These are phyloP conservation scores for Fusarium decemcellulare DNA, from an alignment of 2,329 filamentous ascomycete genomes.

Conservation along the genomic window DNA sequence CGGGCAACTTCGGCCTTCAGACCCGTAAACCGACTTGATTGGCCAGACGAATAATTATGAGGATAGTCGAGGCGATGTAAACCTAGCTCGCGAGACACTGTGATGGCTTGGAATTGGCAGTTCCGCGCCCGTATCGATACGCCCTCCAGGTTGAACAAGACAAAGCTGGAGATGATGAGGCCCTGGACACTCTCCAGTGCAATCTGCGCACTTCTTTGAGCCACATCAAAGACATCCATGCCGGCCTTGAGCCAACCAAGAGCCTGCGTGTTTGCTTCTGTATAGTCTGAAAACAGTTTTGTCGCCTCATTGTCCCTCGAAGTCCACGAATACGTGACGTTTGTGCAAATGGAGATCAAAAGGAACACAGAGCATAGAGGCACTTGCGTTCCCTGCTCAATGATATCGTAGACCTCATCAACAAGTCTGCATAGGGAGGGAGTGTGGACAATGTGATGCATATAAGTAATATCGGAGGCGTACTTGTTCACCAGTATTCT, in stretches of 20 bases:
- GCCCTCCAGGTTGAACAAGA: conserved; percentile 54
- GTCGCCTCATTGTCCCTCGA: conserved; percentile 43
- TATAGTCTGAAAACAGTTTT: conserved; percentile 44
- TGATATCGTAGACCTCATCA: conserved; percentile 49
- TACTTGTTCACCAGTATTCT: conserved; percentile 50
- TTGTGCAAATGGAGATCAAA: conserved; percentile 49
- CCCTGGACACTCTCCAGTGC: conserved; percentile 56
- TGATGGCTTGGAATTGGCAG: conserved; percentile 34
- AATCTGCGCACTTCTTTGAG: conserved; percentile 44
- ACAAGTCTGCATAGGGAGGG: conserved; percentile 47
- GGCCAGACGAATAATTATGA: conserved; percentile 28
- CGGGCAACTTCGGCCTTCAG: conserved; percentile 55
- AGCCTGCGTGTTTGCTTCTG: conserved; percentile 48
- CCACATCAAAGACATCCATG: conserved; percentile 54
- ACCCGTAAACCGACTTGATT: conserved; percentile 41
- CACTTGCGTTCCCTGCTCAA: conserved; percentile 42
- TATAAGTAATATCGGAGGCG: conserved; percentile 47
- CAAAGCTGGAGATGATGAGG: conserved; percentile 54
- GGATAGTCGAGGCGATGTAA: conserved; percentile 58
- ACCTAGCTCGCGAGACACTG: conserved; percentile 46
- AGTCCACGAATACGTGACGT: conserved; percentile 52
- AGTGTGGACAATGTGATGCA: conserved; percentile 51
- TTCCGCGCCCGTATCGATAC: conserved; percentile 33
- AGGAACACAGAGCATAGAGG: conserved; percentile 47
- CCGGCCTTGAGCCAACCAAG: conserved; percentile 53